phyloP scores from a whole-genome alignment of 176 grass and related monocot species.

The Alopecurus myosuroides region DNA sequence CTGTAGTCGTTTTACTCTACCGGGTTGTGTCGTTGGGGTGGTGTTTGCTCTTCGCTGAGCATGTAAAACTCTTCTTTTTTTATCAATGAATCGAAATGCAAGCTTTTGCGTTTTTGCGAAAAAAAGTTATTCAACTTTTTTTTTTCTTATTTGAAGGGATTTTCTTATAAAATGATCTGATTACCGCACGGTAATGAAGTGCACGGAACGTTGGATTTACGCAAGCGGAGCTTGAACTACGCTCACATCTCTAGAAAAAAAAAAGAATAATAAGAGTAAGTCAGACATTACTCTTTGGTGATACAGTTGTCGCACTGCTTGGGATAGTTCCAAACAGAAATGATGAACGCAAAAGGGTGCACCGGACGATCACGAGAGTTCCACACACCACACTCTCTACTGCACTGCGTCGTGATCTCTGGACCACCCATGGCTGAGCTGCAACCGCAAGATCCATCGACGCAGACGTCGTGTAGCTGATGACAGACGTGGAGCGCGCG shows the following conservation, averaged over 20 bases:
- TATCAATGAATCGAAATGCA: too few relatives aligned
- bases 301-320: background rate
- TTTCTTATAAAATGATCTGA: background rate
- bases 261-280: too few relatives aligned
- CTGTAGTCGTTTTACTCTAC: too few relatives aligned
- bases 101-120: too few relatives aligned
- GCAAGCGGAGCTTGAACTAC: background rate
- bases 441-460: background rate
- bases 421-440: background rate
- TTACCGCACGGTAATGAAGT: background rate
- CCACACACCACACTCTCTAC: background rate
- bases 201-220: too few relatives aligned
- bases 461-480: background rate
- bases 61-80: too few relatives aligned
- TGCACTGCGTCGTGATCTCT: background rate
- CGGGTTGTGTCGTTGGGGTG: too few relatives aligned
- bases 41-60: too few relatives aligned
- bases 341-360: background rate
- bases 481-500: constrained; percentile 8
- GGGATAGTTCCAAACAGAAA: background rate
- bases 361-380: background rate
- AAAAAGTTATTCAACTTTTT: too few relatives aligned
- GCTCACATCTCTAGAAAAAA: too few relatives aligned
- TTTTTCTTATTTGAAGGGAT: background rate
- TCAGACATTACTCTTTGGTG: background rate